These are phyloP conservation scores for Fonsecaea monophora DNA, from an alignment of 2,329 filamentous ascomycete species.

Conservation along the genomic window DNA sequence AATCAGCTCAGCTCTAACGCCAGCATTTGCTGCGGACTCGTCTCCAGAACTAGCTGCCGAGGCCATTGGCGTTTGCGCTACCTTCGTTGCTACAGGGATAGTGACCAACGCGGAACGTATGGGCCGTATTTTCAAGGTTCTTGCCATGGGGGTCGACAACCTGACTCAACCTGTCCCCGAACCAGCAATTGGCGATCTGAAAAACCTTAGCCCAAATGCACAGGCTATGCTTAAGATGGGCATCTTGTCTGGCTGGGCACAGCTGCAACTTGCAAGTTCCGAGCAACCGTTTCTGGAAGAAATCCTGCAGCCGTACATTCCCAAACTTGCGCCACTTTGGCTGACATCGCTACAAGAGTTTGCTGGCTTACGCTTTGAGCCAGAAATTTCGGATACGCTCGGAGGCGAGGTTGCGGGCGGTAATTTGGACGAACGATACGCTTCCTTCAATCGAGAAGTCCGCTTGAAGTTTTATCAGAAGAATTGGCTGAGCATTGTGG, in stretches of 20 bases:
- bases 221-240: slow-evolving; percentile 99
- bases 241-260: slow-evolving; percentile 95
- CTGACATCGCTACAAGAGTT: slow-evolving; percentile 91
- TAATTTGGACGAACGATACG: slow-evolving; percentile 91
- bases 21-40: slow-evolving; percentile 93
- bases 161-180: slow-evolving; percentile 57
- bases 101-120: slow-evolving; percentile 98
- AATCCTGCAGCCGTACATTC: slow-evolving; percentile 88
- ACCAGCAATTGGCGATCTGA: slow-evolving; percentile 79
- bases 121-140: slow-evolving; percentile 93
- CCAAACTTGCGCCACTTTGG: slow-evolving; percentile 90
- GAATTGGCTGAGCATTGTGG: slow-evolving; percentile 93
- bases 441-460: slow-evolving; percentile 91
- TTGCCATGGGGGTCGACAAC: slow-evolving; percentile 89
- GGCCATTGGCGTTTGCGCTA: slow-evolving; percentile 96
- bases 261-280: slow-evolving; percentile 90
- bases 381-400: slow-evolving; percentile 90
- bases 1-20: slow-evolving; percentile 94
- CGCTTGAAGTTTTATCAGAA: slow-evolving; percentile 95
- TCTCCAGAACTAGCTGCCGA: slow-evolving; percentile 95
- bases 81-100: slow-evolving; percentile 95
- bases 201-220: slow-evolving; percentile 91
- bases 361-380: slow-evolving; percentile 90
- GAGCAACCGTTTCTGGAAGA: slow-evolving; percentile 89
- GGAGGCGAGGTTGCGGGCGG: slow-evolving; percentile 81